Percentiles rank a stretch among this genome's conserved stretches.
These are phyloP conservation scores for Talaromyces sp. DNA, from an alignment of 2,329 filamentous ascomycete genomes.

Conservation along the genomic window DNA sequence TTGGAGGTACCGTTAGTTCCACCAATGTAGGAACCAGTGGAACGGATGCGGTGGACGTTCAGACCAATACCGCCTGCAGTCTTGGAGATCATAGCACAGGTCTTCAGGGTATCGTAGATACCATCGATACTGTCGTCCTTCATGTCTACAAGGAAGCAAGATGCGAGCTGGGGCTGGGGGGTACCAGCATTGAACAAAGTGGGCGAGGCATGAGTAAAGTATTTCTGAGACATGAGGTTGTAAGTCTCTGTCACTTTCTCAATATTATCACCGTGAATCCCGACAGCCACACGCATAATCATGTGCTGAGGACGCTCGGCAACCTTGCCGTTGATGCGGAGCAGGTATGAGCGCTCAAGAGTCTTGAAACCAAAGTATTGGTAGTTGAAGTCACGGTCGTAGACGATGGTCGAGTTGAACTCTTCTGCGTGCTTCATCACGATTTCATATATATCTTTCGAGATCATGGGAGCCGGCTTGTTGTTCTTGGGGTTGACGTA, in stretches of 20 bases:
- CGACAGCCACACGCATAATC: slow-evolving; percentile 98
- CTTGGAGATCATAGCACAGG: slow-evolving; percentile 99
- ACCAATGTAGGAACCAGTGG: slow-evolving; percentile 95
- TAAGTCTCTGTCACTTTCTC: slow-evolving; percentile 96
- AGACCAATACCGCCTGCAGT: slow-evolving; percentile 97
- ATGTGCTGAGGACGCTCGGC: slow-evolving; percentile 97
- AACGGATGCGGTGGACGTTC: slow-evolving; percentile 93
- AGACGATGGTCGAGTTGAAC: slow-evolving; percentile 97
- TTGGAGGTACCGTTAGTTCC: slow-evolving; percentile 98
- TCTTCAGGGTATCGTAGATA: slow-evolving; percentile 99
- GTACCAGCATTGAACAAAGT: slow-evolving; percentile 98
- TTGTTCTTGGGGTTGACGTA: slow-evolving; percentile 94
- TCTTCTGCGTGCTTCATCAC: slow-evolving; percentile 96
- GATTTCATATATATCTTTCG: slow-evolving; percentile 80
- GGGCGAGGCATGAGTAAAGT: slow-evolving; percentile 96
- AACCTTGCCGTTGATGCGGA: slow-evolving; percentile 92
- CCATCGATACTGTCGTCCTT: slow-evolving; percentile 99
- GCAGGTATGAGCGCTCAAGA: slow-evolving; percentile 91
- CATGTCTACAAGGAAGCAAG: slow-evolving; percentile 99
- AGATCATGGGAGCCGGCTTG: slow-evolving; percentile 87
- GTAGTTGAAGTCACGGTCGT: slow-evolving; percentile 99
- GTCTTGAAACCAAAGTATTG: slow-evolving; percentile 99
- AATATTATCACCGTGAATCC: slow-evolving; percentile 91
- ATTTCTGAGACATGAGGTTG: slow-evolving; percentile 98
- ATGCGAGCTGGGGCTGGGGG: slow-evolving; percentile 88